Evolutionary conservation across 2,329 filamentous ascomycete species (phyloP), one percentile per base, ranked within the genome.

Genomic region (Aspergillus sp.): DNA sequence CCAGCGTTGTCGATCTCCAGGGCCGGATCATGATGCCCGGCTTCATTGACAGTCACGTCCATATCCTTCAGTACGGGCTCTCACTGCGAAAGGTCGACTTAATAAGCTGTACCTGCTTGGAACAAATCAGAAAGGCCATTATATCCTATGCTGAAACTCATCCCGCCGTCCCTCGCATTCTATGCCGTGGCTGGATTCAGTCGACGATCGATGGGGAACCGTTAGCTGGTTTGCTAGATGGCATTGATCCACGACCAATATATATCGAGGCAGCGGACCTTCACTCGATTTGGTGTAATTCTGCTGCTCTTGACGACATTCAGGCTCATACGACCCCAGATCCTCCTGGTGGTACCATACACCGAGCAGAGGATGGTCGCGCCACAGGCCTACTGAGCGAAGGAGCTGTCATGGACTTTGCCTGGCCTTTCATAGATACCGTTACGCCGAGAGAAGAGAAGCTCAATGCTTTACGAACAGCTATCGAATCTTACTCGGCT

Each of bases 281-380:
- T 19, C 80, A 82, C 64, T 81, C 78, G 0, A 75, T 73, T 2
- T 82, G 80, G 80, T 81, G 79, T 63, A 82, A 80, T 59, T 75
- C 67, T 40, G 70, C 79, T 3, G 80, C 79, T 1, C 64, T 82
- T 24, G 51, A 67, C 48, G 80, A 82, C 61, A 72, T 82, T 63
- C 70, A 69, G 5, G 68, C 79, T 4, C 65, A 76, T 27, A 66
- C 72, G 3, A 53, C 74, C 64, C 65, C 73, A 3, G 73, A 78
- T 54, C 78, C 79, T 0, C 71, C 73, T 1, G 80, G 80, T 2
- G 80, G 80, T 3, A 71, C 65, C 1, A 81, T 82, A 46, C 72
- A 79, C 58, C 71, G 79, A 3, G 76, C 79, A 56, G 65, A 49
- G 0, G 41, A 70, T 5, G 79, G 79, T 2, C 70, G 69, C 2